Conservation (phyloP, 2,329 filamentous ascomycete species). For the Lachnellula subtilissima region DNA sequence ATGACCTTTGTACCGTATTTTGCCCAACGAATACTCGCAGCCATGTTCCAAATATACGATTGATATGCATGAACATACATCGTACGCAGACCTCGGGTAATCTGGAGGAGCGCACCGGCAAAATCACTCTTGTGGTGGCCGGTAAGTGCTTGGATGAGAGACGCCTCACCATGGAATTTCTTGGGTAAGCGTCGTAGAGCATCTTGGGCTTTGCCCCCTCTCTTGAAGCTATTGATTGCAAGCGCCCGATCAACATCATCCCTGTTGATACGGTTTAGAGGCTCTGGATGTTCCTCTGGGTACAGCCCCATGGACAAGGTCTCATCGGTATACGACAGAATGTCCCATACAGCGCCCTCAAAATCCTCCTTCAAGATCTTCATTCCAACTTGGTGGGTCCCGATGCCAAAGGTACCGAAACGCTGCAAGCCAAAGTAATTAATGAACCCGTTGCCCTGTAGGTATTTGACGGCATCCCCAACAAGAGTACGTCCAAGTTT, state of each 20-base stretch:
- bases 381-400: conserved; percentile 80
- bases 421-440: conserved; percentile 99
- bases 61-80: conserved; percentile 99
- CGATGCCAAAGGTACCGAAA: conserved; percentile 82
- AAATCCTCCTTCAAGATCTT: conserved; percentile 80
- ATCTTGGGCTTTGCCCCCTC: conserved; percentile 50
- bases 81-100: conserved; percentile 75
- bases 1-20: conserved; percentile 69
- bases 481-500: conserved; percentile 46
- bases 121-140: conserved; percentile 55
- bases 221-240: conserved; percentile 70
- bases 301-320: conserved; percentile 53
- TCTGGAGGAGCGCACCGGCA: conserved; percentile 72
- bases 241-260: conserved; percentile 78
- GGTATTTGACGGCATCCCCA: conserved; percentile 56
- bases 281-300: conserved; percentile 32
- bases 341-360: conserved; percentile 70
- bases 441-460: conserved; percentile 76
- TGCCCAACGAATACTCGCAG: conserved; percentile 74
- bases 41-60: conserved; percentile 88
- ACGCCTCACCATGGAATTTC: conserved; percentile 75
- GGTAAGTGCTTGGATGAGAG: conserved; percentile 71
- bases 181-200: conserved; percentile 68
- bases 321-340: conserved; percentile 67
- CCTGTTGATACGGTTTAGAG: conserved; percentile 49